Percentiles rank a stretch among this genome's conserved stretches.
These are phyloP conservation scores for Aspergillus sclerotialis DNA, from an alignment of 2,329 filamentous ascomycete species.

Conservation along the genomic window DNA sequence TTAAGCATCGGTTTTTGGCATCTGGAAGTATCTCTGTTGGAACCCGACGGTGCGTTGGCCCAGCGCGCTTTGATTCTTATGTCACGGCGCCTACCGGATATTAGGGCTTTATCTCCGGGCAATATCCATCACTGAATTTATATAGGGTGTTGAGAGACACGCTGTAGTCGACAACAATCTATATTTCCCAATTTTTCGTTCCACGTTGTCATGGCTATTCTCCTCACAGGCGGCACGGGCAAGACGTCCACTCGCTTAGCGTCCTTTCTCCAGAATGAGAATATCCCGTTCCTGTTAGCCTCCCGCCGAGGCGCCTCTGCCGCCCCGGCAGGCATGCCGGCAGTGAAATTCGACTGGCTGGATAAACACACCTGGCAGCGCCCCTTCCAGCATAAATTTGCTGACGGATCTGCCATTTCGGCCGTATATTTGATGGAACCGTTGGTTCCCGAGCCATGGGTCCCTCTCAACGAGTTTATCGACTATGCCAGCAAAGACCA, in stretches of 20 bases:
- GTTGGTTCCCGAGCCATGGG: background rate
- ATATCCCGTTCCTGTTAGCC: conserved; percentile 29
- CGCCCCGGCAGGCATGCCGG: background rate
- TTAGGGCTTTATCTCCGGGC: background rate
- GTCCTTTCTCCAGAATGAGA: conserved; percentile 4
- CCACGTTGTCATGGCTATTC: conserved; percentile 17
- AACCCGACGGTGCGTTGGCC: too few species aligned
- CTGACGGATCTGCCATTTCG: conserved; percentile 15
- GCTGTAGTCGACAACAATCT: background rate
- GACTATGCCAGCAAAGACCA: conserved; percentile 27
- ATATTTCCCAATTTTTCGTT: background rate
- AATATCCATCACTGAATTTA: background rate
- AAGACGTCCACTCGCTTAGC: conserved; percentile 37
- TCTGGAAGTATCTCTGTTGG: too few species aligned
- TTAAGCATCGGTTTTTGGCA: too few species aligned
- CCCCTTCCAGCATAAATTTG: conserved; percentile 21
- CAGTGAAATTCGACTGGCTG: conserved; percentile 40
- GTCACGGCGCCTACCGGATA: background rate
- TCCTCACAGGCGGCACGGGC: conserved; percentile 42
- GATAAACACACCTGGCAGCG: conserved; percentile 34
- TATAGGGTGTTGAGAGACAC: background rate
- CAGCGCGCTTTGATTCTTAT: background rate
- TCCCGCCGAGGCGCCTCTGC: conserved; percentile 23
- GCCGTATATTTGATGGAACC: conserved; percentile 36
- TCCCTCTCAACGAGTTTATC: conserved; percentile 27